Conservation (phyloP, 352 stramenopile genomes). For the Phytophthora cryptogea region DNA sequence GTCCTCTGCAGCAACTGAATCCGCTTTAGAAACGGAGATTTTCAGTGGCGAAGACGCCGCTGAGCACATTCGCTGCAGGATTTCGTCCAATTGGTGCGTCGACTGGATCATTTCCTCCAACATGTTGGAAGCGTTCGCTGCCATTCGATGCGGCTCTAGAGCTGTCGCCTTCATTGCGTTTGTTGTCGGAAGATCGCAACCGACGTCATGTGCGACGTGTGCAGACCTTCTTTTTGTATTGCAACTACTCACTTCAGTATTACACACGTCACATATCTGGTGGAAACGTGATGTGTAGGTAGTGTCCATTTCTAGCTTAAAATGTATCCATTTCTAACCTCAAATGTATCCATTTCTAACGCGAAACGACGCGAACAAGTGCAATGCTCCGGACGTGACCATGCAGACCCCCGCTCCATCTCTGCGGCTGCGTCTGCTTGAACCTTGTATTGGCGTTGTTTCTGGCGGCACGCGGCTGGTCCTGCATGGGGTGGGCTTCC, state of each 20-base stretch:
- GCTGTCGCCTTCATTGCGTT: background rate
- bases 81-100: constrained; percentile 46
- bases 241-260: too few relatives aligned
- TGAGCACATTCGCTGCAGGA: constrained; percentile 51
- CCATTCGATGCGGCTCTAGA: background rate
- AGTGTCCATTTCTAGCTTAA: too few relatives aligned
- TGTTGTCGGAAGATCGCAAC: background rate
- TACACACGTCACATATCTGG: too few relatives aligned
- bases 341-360: constrained; percentile 1
- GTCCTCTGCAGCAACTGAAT: background rate
- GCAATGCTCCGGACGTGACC: background rate
- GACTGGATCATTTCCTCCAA: constrained; percentile 34
- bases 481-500: constrained; percentile 67
- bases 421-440: constrained; percentile 58
- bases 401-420: constrained; percentile 11
- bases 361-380: constrained; percentile 1
- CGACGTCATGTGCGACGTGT: background rate
- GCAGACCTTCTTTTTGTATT: too few relatives aligned
- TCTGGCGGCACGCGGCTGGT: constrained; percentile 56
- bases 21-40: background rate
- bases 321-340: background rate
- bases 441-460: constrained; percentile 51
- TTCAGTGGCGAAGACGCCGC: background rate
- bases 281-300: too few relatives aligned
- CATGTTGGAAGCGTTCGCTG: constrained; percentile 8